Evolutionary conservation across 495 filamentous ascomycete genomes (phyloP).

Genomic region (Penicillium silybi): DNA sequence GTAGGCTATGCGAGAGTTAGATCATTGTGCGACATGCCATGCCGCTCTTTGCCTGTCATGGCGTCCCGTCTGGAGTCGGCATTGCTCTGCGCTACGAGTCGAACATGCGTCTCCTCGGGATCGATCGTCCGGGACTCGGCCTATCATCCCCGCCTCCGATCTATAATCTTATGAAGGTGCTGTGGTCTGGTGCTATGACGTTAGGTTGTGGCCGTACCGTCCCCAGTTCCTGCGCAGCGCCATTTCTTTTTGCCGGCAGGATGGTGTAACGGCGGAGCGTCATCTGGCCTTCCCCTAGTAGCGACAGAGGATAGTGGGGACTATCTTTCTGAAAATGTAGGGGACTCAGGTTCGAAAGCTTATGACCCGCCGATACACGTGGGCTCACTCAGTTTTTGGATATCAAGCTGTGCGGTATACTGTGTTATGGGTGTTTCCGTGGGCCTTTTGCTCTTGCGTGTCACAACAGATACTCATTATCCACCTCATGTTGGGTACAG

Average conservation of each 20-base stretch:
- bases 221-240: too few relatives aligned
- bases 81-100: slow-evolving; percentile 17
- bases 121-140: slow-evolving; percentile 40
- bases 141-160: slow-evolving; percentile 30
- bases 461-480: slow-evolving; percentile 7
- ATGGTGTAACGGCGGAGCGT: too few relatives aligned
- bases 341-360: too few relatives aligned
- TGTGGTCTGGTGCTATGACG: too few relatives aligned
- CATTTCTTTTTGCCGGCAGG: too few relatives aligned
- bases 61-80: slow-evolving; percentile 31
- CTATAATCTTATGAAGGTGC: slow-evolving; percentile 33
- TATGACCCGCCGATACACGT: slow-evolving; percentile 35
- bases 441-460: slow-evolving; percentile 40
- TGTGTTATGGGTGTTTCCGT: slow-evolving; percentile 27
- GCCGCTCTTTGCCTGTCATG: slow-evolving; percentile 33
- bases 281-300: too few relatives aligned
- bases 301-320: too few relatives aligned
- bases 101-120: slow-evolving; percentile 31
- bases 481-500: slow-evolving; percentile 1
- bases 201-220: too few relatives aligned
- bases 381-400: slow-evolving; percentile 30
- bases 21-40: slow-evolving; percentile 9
- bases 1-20: slow-evolving; percentile 35
- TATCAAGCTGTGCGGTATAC: slow-evolving; percentile 26
- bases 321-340: too few relatives aligned